A percentile compares a stretch with the other conserved stretches of the same genome.
These are phyloP conservation scores for Pseudogymnoascus sp. DNA, from an alignment of 2,329 filamentous ascomycete genomes.

Conservation along the genomic window DNA sequence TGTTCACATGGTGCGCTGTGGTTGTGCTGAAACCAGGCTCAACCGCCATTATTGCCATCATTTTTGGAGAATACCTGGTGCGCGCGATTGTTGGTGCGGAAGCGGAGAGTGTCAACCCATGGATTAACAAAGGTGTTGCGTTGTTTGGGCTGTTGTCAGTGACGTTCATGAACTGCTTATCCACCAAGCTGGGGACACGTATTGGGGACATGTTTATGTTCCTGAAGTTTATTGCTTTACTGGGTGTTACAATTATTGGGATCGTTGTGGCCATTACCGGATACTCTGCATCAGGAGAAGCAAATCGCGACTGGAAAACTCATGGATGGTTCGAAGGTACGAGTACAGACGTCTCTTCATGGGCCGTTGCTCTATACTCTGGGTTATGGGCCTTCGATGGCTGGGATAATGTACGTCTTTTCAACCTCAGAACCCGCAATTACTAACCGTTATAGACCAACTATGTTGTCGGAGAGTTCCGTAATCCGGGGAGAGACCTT, in stretches of 20 bases:
- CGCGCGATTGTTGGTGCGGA: conserved; percentile 81
- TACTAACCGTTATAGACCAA: conserved; percentile 60
- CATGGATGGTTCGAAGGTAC: conserved; percentile 70
- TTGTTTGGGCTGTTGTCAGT: conserved; percentile 66
- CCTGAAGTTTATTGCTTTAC: conserved; percentile 83
- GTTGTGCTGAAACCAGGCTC: conserved; percentile 89
- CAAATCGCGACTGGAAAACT: conserved; percentile 79
- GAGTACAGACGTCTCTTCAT: conserved; percentile 68
- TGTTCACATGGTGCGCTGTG: conserved; percentile 95
- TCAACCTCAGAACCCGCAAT: conserved; percentile 3
- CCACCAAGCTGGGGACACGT: conserved; percentile 77
- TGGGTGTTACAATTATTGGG: conserved; percentile 79
- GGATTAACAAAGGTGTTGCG: conserved; percentile 86
- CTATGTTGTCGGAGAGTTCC: conserved; percentile 95
- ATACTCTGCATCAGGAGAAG: conserved; percentile 64
- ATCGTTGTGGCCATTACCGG: conserved; percentile 85
- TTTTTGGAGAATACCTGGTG: conserved; percentile 97
- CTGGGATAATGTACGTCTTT: conserved; percentile 80
- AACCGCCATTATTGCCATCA: conserved; percentile 90
- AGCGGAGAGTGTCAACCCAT: conserved; percentile 68
- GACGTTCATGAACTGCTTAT: conserved; percentile 82
- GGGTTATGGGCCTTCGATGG: conserved; percentile 97
- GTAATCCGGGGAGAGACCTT: conserved; percentile 80
- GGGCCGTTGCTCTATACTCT: conserved; percentile 90
- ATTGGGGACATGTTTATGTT: conserved; percentile 94